phyloP scores from a whole-genome alignment of 495 filamentous ascomycete species.

The Rhypophila decipiens region DNA sequence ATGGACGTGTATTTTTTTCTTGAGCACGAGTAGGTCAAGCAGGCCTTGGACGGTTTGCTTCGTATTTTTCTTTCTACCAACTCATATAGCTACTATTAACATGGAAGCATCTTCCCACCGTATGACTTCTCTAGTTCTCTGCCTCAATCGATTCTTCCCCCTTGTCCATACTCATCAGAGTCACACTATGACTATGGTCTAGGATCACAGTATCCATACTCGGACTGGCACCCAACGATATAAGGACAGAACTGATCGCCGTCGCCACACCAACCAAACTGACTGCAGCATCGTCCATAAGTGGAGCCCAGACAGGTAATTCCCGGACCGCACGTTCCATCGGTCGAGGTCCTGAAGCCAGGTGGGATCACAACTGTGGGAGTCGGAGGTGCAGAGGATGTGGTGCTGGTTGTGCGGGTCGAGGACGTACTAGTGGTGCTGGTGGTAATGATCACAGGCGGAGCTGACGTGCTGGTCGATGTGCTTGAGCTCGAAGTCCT shows the following conservation, averaged over 20 bases:
- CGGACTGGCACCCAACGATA: constrained; percentile 24
- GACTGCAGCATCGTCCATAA: constrained; percentile 28
- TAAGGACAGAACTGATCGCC: constrained; percentile 40
- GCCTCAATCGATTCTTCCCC: too few relatives aligned
- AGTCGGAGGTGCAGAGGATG: constrained; percentile 1
- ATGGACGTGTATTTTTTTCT: too few relatives aligned
- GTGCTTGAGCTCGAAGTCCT: constrained; percentile 6
- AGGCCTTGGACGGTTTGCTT: too few relatives aligned
- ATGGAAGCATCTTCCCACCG: too few relatives aligned
- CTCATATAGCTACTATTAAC: too few relatives aligned
- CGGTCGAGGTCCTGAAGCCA: constrained; percentile 16
- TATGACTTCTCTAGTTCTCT: too few relatives aligned
- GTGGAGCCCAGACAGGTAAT: constrained; percentile 19
- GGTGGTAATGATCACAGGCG: background rate
- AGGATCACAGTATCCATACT: constrained; percentile 28
- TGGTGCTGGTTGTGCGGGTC: constrained; percentile 1
- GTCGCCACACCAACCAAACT: constrained; percentile 36
- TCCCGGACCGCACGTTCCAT: constrained; percentile 23
- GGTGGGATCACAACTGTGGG: constrained; percentile 14
- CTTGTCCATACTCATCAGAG: too few relatives aligned
- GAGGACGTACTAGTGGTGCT: constrained; percentile 2
- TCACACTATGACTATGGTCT: background rate
- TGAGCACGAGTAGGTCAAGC: too few relatives aligned
- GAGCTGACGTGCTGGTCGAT: background rate
- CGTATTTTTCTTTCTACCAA: too few relatives aligned